These are phyloP conservation scores for Pneumocystis oryctolagi DNA, from an alignment of 1,139 yeast species.

Conservation along the genomic window DNA sequence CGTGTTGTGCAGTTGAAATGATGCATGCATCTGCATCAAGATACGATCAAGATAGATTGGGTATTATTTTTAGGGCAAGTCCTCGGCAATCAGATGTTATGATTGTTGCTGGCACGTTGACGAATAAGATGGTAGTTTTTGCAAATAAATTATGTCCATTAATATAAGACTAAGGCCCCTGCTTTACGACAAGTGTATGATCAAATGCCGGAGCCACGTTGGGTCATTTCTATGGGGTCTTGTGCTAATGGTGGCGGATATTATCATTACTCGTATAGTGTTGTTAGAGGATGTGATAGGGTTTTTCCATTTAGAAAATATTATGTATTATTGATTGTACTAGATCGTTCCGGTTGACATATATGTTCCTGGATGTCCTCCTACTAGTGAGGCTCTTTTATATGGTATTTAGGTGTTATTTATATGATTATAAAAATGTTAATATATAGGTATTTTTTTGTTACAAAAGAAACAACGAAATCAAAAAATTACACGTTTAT, in stretches of 20 bases:
- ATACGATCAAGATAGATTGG: slow-evolving; percentile 85
- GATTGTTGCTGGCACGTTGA: slow-evolving; percentile 86
- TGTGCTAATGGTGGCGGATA: slow-evolving; percentile 94
- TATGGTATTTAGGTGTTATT: slow-evolving; percentile 77
- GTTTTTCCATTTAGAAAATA: neutral
- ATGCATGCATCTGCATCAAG: slow-evolving; percentile 89
- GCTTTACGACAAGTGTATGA: slow-evolving; percentile 86
- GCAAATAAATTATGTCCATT: neutral
- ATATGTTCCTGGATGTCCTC: slow-evolving; percentile 89
- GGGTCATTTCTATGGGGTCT: slow-evolving; percentile 87
- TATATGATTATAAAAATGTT: slow-evolving; percentile 76
- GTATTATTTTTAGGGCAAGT: slow-evolving; percentile 86
- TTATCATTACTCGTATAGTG: slow-evolving; percentile 79
- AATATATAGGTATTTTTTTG: slow-evolving; percentile 38
- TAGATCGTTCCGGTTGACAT: slow-evolving; percentile 69
- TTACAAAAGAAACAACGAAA: neutral
- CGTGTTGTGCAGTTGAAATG: slow-evolving; percentile 60
- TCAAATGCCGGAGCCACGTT: slow-evolving; percentile 86
- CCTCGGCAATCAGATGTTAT: slow-evolving; percentile 89
- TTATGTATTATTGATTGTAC: neutral
- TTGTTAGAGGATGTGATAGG: slow-evolving; percentile 81
- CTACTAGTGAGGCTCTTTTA: slow-evolving; percentile 81
- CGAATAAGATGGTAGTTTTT: slow-evolving; percentile 39
- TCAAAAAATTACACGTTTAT: neutral
- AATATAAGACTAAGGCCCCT: slow-evolving; percentile 49